phyloP scores from a whole-genome alignment of 2,329 filamentous ascomycete species.

The Stromatinia cepivora region DNA sequence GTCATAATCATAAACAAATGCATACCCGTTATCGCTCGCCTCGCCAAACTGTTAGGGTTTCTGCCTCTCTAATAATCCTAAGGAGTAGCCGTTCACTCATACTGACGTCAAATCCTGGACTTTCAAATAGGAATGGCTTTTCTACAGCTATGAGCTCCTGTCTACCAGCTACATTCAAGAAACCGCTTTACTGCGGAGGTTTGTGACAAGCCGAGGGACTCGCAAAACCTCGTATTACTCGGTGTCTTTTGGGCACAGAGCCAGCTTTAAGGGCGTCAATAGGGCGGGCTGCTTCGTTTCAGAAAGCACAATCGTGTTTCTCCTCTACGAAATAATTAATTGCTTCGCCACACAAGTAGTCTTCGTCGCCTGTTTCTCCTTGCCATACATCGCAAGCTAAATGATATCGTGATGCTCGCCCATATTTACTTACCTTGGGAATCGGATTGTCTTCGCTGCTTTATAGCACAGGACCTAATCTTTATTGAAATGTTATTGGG shows the following conservation, averaged over 20 bases:
- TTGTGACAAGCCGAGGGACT: neutral
- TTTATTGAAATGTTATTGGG: neutral
- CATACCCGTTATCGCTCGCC: neutral
- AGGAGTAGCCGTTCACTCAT: neutral
- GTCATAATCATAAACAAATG: slow-evolving; percentile 13
- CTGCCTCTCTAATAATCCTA: neutral
- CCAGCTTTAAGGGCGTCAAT: slow-evolving; percentile 5
- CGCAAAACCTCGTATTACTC: neutral
- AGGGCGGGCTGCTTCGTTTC: slow-evolving; percentile 16
- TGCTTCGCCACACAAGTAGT: slow-evolving; percentile 21
- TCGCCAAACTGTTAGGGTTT: neutral
- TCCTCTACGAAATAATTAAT: neutral
- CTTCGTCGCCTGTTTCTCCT: neutral
- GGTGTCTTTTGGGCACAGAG: neutral
- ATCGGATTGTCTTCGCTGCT: neutral
- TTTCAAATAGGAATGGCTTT: neutral
- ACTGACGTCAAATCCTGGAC: neutral
- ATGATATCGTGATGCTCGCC: neutral
- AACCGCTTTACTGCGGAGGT: neutral
- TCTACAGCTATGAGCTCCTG: neutral
- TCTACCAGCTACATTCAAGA: neutral
- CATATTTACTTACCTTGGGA: neutral
- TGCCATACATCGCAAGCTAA: neutral
- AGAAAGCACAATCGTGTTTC: neutral
- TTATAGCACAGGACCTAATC: neutral